Conservation (phyloP, 306 rosid species). For the Sindora glabra region DNA sequence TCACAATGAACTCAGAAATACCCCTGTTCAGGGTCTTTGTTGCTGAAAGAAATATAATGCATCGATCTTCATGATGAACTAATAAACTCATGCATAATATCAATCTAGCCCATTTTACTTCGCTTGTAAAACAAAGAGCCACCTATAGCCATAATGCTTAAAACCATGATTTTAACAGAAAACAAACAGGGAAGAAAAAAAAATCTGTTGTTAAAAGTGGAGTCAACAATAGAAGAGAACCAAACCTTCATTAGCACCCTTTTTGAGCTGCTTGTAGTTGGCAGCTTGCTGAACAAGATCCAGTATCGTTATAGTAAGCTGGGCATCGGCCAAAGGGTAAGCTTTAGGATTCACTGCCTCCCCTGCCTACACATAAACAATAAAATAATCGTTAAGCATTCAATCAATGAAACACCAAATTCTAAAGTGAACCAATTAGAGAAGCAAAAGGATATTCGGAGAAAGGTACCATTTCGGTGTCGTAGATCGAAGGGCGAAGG, state of each 20-base stretch:
- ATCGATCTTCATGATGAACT: background rate
- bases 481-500: no score
- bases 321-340: slow-evolving; percentile 82
- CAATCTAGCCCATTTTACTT: background rate
- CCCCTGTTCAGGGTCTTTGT: slow-evolving; percentile 90
- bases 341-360: slow-evolving; percentile 85
- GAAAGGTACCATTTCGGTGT: no score
- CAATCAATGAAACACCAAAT: background rate
- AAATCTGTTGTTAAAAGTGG: no score
- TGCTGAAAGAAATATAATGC: slow-evolving; percentile 32
- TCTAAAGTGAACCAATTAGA: no score
- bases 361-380: slow-evolving; percentile 43
- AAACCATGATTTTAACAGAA: no score
- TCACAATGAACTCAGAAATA: slow-evolving; percentile 78
- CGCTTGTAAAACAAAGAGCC: no score
- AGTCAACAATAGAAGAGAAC: background rate
- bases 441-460: no score
- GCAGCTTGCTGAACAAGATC: slow-evolving; percentile 92
- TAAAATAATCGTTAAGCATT: background rate
- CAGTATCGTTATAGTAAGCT: slow-evolving; percentile 63
- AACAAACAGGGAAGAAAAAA: no score
- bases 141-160: no score
- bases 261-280: slow-evolving; percentile 86
- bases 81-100: background rate
- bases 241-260: slow-evolving; percentile 90